Base-by-base conservation (phyloP, 148 eudicot species). In the Chenopodium berlandieri region DNA sequence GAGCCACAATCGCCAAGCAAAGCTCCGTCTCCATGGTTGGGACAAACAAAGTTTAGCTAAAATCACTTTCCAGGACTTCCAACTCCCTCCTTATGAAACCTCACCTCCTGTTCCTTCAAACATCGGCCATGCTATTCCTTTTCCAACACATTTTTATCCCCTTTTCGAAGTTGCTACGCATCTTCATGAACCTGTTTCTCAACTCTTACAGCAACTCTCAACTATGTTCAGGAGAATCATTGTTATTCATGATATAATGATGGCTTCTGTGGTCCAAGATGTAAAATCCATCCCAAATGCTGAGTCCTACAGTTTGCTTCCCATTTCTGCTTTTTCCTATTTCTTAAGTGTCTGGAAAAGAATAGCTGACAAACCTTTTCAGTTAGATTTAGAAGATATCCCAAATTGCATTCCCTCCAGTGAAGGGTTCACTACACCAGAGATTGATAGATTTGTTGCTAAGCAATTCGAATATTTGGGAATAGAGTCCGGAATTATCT, bases 61-160 rank as follows among this genome's bases (percentile, higher is more conserved):
- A 14, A 75, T 85, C 23, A 82, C 81, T 13, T 85, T 85, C n/a
- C 84, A 85, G n/a, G 84, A 79, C 72, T 75, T 81, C 32, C n/a
- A 74, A 56, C 76, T 85, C 27, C 87, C 84, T 60, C 77, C 79
- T 8, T 60, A 27, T 47, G 47, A 13, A 44, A 13, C 66, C 22
- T 73, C 84, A 22, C 75, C 80, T 34, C 56, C 40, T 16, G 65
- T 72, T 34, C 76, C 76, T 56, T 25, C 78, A 14, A 54, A 79
- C 56, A 70, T 64, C 0, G 74, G 69, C 70, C 47, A 78, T n/a
- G 10, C 71, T 7, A 30, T 63, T 46, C 60, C n/a, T 44, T 84
- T 84, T 37, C 86, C 86, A 0, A 30, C 60, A 14, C 83, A 79
- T 47, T 78, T 84, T 25, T 56, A 68, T 4, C 83, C 86, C 0